A percentile compares a stretch with the other conserved stretches of the same genome.
These are phyloP conservation scores for Tulasnella sp. DNA, from an alignment of 768 basidiomycete genomes.

Conservation along the genomic window DNA sequence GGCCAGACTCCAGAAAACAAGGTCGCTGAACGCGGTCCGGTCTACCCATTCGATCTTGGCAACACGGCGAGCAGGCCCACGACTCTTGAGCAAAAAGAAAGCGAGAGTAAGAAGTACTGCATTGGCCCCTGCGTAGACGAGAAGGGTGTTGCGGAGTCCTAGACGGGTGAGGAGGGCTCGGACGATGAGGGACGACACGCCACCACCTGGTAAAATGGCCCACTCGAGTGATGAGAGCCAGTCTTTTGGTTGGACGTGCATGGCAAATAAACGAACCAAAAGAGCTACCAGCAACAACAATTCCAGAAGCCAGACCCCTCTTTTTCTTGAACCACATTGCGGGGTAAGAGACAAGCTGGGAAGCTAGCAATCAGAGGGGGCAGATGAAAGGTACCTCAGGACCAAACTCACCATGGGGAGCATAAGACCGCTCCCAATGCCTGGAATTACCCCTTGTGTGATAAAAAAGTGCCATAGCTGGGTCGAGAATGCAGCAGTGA, in stretches of 20 bases:
- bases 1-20: conserved; percentile 38
- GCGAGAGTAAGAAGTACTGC: conserved; percentile 33
- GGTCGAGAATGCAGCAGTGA: conserved; percentile 27
- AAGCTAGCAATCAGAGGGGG: background rate
- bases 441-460: conserved; percentile 27
- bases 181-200: conserved; percentile 29
- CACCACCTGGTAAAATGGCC: conserved; percentile 23
- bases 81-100: conserved; percentile 37
- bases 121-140: conserved; percentile 36
- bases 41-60: conserved; percentile 28
- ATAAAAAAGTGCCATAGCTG: conserved; percentile 29
- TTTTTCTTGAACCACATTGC: conserved; percentile 28
- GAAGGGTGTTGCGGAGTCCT: conserved; percentile 37
- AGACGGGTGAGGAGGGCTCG: conserved; percentile 36
- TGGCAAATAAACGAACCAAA: conserved; percentile 22
- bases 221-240: background rate
- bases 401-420: conserved; percentile 22
- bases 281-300: conserved; percentile 28
- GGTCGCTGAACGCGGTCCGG: conserved; percentile 21
- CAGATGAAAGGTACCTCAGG: too few species aligned
- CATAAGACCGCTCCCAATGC: conserved; percentile 20
- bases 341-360: conserved; percentile 25
- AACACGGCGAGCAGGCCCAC: conserved; percentile 12
- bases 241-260: background rate
- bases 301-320: conserved; percentile 27